These are phyloP conservation scores for Kregervanrija delftensis DNA, from an alignment of 805 yeast species.

Conservation along the genomic window DNA sequence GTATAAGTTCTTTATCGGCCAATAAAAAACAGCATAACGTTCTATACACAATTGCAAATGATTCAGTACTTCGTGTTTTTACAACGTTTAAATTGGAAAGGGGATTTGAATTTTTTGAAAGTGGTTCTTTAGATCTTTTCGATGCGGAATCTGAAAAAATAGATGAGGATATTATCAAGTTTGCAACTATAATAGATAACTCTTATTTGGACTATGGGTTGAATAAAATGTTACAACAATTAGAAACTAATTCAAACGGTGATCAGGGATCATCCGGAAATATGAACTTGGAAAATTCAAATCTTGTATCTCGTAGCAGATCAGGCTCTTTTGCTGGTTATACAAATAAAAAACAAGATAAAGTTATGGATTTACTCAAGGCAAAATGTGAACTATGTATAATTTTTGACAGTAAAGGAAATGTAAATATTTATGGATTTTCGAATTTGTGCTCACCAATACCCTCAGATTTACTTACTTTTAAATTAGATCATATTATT, in stretches of 20 bases:
- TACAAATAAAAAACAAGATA: constrained; percentile 12
- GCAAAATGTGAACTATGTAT: constrained; percentile 33
- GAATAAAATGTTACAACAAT: constrained; percentile 12
- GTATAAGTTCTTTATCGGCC: constrained; percentile 4
- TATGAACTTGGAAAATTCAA: background rate
- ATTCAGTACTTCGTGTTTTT: constrained; percentile 60
- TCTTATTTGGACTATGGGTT: constrained; percentile 26
- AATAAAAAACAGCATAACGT: constrained; percentile 35
- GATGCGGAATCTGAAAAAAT: constrained; percentile 10
- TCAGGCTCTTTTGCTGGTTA: constrained; percentile 11
- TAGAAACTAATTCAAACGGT: constrained; percentile 8
- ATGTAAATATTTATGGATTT: constrained; percentile 38
- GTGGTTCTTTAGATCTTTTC: constrained; percentile 43
- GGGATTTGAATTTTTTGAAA: constrained; percentile 48
- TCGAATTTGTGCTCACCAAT: constrained; percentile 38
- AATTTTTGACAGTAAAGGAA: constrained; percentile 36
- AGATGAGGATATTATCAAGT: constrained; percentile 12
- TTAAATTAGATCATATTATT: constrained; percentile 26
- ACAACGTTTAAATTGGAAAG: constrained; percentile 54
- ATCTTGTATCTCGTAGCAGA: constrained; percentile 9
- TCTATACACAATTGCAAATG: constrained; percentile 60
- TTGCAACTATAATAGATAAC: constrained; percentile 32
- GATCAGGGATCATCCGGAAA: background rate
- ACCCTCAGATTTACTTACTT: constrained; percentile 44
- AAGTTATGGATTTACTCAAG: constrained; percentile 20